These are phyloP conservation scores for Hippophae rhamnoides DNA, from an alignment of 306 rosid genomes.

Conservation along the genomic window DNA sequence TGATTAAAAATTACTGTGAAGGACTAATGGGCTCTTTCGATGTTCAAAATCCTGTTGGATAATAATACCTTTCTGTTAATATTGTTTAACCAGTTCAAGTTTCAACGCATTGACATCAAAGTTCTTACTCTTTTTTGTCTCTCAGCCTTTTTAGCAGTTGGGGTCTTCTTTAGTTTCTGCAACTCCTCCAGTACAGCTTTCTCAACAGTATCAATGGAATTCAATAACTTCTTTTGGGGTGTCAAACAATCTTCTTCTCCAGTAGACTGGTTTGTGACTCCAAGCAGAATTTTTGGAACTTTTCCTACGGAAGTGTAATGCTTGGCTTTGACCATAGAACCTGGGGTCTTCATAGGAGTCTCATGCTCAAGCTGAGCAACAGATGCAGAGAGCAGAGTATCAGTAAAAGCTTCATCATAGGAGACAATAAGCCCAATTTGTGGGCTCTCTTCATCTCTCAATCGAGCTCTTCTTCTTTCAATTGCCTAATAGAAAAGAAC, in stretches of 20 bases:
- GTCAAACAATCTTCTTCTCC: conserved; percentile 41
- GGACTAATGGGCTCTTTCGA: neutral
- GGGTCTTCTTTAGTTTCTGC: conserved; percentile 55
- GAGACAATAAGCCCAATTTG: conserved; percentile 21
- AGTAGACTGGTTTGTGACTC: conserved; percentile 23
- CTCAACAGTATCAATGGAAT: conserved; percentile 60
- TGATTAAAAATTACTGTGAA: neutral
- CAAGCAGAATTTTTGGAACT: conserved; percentile 35
- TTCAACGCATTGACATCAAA: conserved; percentile 82
- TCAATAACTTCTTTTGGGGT: conserved; percentile 69
- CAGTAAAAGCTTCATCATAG: conserved; percentile 17
- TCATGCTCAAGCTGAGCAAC: conserved; percentile 29
- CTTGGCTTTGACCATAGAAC: conserved; percentile 10
- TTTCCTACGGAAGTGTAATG: conserved; percentile 22
- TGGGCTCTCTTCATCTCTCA: conserved; percentile 35
- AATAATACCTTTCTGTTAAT: neutral
- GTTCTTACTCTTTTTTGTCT: conserved; percentile 54
- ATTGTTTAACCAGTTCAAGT: neutral
- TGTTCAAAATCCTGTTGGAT: neutral
- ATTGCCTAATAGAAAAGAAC: conserved; percentile 37
- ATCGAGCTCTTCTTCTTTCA: conserved; percentile 61
- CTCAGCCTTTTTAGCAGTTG: conserved; percentile 63
- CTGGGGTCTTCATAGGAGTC: conserved; percentile 22
- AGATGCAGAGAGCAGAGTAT: conserved; percentile 8
- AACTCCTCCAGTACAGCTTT: conserved; percentile 56